Base-by-base conservation (phyloP, 2,329 filamentous ascomycete species). In the Onygenales sp. region DNA sequence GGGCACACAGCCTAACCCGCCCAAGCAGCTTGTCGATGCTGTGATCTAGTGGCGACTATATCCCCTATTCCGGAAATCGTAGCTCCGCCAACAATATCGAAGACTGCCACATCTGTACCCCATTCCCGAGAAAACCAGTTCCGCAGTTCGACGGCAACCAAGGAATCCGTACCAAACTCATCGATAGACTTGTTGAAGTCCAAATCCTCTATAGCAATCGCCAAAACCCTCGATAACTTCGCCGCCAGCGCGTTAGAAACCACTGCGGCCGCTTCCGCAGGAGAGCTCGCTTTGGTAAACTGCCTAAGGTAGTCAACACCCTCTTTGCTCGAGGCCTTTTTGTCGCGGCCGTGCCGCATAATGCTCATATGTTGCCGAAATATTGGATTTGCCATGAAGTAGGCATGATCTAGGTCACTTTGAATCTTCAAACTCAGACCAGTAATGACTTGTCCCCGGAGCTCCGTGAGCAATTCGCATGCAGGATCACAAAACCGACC, bases 101-200 rank as follows among this genome's bases (percentile, higher is more conserved):
- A 70, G 6, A 70, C 65, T 1, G 66, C 58, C 36, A 73, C 54
- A 8, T 65, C 63, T 1, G 64, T 62, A 0, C 60, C 59, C 27
- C 68, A 63, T 42, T 69, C 65, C 42, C 62, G 62, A 11, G 56
- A 54, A 6, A 74, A 54, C 70, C 69, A 74, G 43, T 70, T 72
- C 2, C 73, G 59, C 34, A 77, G 44, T 58, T 77, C 73, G 0
- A 76, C 68, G 1, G 72, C 73, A 32, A 77, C 67, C 0, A 77
- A 64, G 1, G 70, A 72, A 59, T 74, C 71, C 6, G 73, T 64
- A 0, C 72, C 71, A 40, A 65, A 68, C 3, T 62, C 58, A 13
- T 63, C 58, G 14, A 67, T 58, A 2, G 68, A 58, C 57, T 61
- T 63, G 1, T 49, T 45, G 1, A 57, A 43, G 31, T 67, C 64